Base-by-base conservation (phyloP, 768 basidiomycete genomes). In the Candolleomyces eurysporus region DNA sequence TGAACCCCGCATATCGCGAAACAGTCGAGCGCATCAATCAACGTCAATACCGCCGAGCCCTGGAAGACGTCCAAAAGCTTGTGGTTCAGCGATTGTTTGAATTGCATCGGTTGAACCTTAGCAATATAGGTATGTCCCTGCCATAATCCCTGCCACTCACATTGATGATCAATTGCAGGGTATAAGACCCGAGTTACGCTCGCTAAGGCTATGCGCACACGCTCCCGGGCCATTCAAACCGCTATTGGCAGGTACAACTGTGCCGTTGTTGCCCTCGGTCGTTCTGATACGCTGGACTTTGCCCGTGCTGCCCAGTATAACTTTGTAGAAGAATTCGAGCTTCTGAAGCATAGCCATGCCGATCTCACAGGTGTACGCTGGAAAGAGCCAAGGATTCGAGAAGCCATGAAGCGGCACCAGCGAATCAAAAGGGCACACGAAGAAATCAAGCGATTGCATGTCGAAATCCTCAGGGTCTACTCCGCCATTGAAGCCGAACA, bases 1-100 rank as follows among this genome's bases (percentile, higher is more conserved):
- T 32, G 26, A 42, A 13, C 19, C 16, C 46, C 16, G 61, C 68
- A 45, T 65, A 65, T 51, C 59, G 59, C 9, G 52, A 36, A 0
- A 60, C 65, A 0, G 63, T 56, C 3, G 48, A 62, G 10, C 59
- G 64, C 43, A 62, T 66, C 1, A 50, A 13, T 3, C 60, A 51
- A 9, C 42, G 66, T 1, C 36, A 59, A 0, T 66, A 66, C 31
- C 63, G 68, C 4, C 59, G 61, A 26, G 59, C 42, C 17, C 55
- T 73, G 2, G 68, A 74, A 48, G 31, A 48, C 4, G 56, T 70
- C 14, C 64, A 73, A 53, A 54, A 61, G 0, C 48, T 70, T 2
- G 54, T 72, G 9, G 63, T 70, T 7, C 48, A 63, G 9, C 31
- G 65, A 46, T 61, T 72, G 59, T 70, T 71, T 65, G 66, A 71